phyloP scores from a whole-genome alignment of 139 green algal species.

The Ulvella scutata region DNA sequence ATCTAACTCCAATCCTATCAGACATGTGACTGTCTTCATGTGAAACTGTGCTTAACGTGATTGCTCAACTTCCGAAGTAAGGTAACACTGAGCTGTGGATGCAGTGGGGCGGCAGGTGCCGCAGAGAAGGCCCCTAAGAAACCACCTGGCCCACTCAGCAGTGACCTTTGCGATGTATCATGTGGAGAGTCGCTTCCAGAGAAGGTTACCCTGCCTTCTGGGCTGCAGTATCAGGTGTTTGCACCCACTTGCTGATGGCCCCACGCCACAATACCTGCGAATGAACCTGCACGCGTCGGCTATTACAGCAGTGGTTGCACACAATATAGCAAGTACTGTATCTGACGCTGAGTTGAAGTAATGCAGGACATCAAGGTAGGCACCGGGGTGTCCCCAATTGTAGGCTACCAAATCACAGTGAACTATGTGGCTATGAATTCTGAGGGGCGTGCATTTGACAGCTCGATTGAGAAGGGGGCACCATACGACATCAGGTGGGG shows the following conservation, averaged over 20 bases:
- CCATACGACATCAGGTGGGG: slow-evolving; percentile 75
- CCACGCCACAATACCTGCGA: too few species aligned
- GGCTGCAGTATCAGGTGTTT: slow-evolving; percentile 2
- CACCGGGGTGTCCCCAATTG: background rate
- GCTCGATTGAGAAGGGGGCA: slow-evolving; percentile 57
- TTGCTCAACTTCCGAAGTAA: too few species aligned
- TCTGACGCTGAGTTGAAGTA: too few species aligned
- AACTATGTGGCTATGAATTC: slow-evolving; percentile 84
- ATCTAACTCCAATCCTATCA: too few species aligned
- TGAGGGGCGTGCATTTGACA: slow-evolving; percentile 64
- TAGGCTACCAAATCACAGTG: slow-evolving; percentile 8
- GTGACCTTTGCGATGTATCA: background rate
- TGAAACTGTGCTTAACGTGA: too few species aligned
- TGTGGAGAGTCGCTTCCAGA: background rate
- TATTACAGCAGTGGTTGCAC: too few species aligned
- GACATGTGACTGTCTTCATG: too few species aligned
- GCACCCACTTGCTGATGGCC: too few species aligned
- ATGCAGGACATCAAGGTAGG: background rate
- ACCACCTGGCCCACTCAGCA: background rate
- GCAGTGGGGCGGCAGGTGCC: background rate
- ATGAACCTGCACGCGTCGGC: too few species aligned
- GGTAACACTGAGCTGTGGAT: too few species aligned
- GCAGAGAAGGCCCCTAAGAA: background rate
- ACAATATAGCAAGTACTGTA: too few species aligned
- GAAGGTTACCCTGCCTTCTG: background rate